A percentile compares a stretch with the other conserved stretches of the same genome.
These are phyloP conservation scores for Bruguiera hainesii DNA, from an alignment of 441 rosid genomes.

Conservation along the genomic window DNA sequence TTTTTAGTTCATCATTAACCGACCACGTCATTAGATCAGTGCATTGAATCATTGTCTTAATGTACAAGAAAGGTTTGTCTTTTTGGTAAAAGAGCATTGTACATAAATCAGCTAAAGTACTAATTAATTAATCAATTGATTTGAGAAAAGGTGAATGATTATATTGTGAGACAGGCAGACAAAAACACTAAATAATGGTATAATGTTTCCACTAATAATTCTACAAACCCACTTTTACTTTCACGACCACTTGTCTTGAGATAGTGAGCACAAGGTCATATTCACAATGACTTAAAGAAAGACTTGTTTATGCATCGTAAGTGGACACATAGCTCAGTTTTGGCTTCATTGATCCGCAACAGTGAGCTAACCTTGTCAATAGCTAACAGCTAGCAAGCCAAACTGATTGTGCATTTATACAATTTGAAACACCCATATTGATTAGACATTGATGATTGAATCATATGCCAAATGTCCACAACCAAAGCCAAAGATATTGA, in stretches of 20 bases:
- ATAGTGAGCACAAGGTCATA: background rate
- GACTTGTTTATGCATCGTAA: background rate
- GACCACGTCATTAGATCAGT: slow-evolving; percentile 17
- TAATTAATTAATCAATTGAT: background rate
- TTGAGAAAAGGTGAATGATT: background rate
- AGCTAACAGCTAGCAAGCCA: too few species aligned
- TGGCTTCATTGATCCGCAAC: background rate
- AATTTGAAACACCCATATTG: too few species aligned
- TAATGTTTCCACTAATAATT: slow-evolving; percentile 11
- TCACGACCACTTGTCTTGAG: background rate
- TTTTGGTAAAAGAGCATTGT: background rate
- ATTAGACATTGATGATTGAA: too few species aligned
- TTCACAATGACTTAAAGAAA: slow-evolving; percentile 2
- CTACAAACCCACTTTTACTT: slow-evolving; percentile 1
- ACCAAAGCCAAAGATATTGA: too few species aligned
- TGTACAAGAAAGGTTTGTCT: background rate
- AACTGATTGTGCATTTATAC: too few species aligned
- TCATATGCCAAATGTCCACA: too few species aligned
- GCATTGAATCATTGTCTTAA: slow-evolving; percentile 10
- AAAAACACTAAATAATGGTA: slow-evolving; percentile 6
- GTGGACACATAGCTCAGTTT: background rate
- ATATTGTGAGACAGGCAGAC: slow-evolving; percentile 20
- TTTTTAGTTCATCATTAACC: background rate
- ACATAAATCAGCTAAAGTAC: background rate
- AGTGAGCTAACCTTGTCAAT: too few species aligned